Evolutionary conservation across 2,329 filamentous ascomycete genomes (phyloP).

Genomic region (Aureobasidium sp.): DNA sequence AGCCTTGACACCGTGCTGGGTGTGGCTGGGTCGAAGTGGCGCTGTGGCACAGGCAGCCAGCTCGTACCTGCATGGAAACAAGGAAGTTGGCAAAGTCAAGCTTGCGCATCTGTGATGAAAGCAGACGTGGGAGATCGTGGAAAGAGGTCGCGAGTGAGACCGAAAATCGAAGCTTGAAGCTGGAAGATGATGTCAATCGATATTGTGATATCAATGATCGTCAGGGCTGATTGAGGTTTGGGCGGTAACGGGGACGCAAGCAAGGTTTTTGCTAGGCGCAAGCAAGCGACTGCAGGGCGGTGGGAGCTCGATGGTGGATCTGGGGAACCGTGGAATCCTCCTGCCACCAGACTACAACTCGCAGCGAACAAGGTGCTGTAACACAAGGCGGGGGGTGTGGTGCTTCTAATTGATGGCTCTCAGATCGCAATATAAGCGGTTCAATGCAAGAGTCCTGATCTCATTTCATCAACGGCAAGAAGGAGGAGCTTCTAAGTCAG

Average conservation of each 20-base stretch:
- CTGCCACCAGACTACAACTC: neutral
- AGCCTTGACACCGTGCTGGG: neutral
- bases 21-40: slow-evolving; percentile 7
- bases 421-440: neutral
- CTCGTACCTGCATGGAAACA: slow-evolving; percentile 10
- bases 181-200: slow-evolving; percentile 3
- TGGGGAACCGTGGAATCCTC: slow-evolving; percentile 1
- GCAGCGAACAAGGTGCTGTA: neutral
- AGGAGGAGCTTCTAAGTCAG: neutral
- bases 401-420: neutral
- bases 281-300: slow-evolving; percentile 2
- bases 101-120: neutral
- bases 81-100: neutral
- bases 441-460: slow-evolving; percentile 10
- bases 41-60: neutral
- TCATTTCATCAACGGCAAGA: slow-evolving; percentile 1
- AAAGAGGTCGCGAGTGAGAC: slow-evolving; percentile 1
- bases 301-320: neutral
- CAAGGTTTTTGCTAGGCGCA: neutral
- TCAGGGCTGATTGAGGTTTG: slow-evolving; percentile 7
- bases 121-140: slow-evolving; percentile 1
- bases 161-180: neutral
- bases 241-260: neutral
- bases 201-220: slow-evolving; percentile 10
- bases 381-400: neutral